Evolutionary conservation across 345 rosid species (phyloP).

Genomic region (Carallia brachiata): DNA sequence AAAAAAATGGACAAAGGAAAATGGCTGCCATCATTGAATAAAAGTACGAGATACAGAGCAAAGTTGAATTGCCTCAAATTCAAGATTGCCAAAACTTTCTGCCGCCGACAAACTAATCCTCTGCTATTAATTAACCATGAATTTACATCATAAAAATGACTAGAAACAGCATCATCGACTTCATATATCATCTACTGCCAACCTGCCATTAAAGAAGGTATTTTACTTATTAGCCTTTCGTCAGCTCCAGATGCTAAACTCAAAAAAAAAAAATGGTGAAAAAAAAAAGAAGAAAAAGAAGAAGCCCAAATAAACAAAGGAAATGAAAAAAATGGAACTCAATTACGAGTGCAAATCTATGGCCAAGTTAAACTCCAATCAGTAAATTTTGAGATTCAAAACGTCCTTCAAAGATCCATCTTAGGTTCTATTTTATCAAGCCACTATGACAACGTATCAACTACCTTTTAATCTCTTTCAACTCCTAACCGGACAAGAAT

Average conservation of each 20-base stretch:
- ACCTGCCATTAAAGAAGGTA: slow-evolving; percentile 30
- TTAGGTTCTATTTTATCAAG: too few species aligned
- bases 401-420: too few species aligned
- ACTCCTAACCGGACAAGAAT: too few species aligned
- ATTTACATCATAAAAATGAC: slow-evolving; percentile 21
- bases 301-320: not conserved
- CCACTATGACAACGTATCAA: too few species aligned
- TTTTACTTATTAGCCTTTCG: not conserved
- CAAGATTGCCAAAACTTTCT: slow-evolving; percentile 30
- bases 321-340: not conserved
- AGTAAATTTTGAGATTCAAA: too few species aligned
- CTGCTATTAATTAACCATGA: slow-evolving; percentile 29
- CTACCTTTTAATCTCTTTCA: too few species aligned
- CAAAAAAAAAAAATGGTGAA: not conserved
- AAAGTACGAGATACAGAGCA: not conserved
- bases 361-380: not conserved
- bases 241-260: not conserved
- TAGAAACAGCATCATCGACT: not conserved
- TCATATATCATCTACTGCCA: not conserved
- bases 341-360: not conserved
- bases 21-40: too few species aligned
- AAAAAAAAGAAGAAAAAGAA: not conserved
- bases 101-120: slow-evolving; percentile 43
- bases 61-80: slow-evolving; percentile 2
- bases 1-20: too few species aligned